phyloP scores from a whole-genome alignment of 768 basidiomycete species.

The Kwoniella heveanensis region DNA sequence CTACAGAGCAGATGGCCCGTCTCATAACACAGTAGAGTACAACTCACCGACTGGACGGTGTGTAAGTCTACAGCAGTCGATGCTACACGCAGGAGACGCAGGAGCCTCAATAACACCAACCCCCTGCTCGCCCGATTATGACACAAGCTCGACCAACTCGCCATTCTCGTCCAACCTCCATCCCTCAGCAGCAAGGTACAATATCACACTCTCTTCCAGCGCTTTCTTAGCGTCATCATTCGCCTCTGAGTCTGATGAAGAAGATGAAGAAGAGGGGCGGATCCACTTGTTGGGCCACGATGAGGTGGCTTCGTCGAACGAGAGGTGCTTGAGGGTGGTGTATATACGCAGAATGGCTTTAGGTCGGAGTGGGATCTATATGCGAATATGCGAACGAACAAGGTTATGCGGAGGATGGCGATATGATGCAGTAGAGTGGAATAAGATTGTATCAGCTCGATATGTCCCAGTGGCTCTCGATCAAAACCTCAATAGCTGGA shows the following conservation, averaged over 20 bases:
- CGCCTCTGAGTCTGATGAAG: too few species aligned
- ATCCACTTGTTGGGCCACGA: slow-evolving; percentile 52
- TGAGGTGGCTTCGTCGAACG: slow-evolving; percentile 49
- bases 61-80: too few species aligned
- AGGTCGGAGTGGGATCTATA: slow-evolving; percentile 52
- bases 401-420: not conserved
- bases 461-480: too few species aligned
- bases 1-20: too few species aligned
- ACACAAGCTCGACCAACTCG: slow-evolving; percentile 9
- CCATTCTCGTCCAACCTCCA: slow-evolving; percentile 22
- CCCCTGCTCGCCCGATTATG: too few species aligned
- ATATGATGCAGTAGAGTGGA: not conserved
- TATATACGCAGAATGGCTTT: slow-evolving; percentile 32
- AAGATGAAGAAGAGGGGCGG: too few species aligned
- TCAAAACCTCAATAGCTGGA: too few species aligned
- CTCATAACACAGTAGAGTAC: too few species aligned
- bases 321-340: slow-evolving; percentile 21
- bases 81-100: too few species aligned
- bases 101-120: too few species aligned
- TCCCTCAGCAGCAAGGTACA: slow-evolving; percentile 40
- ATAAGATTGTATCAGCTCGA: not conserved
- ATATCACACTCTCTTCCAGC: slow-evolving; percentile 35
- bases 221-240: slow-evolving; percentile 46
- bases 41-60: too few species aligned
- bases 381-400: too few species aligned